These are phyloP conservation scores for Cairneyella variabilis DNA, from an alignment of 495 filamentous ascomycete species.

Conservation along the genomic window DNA sequence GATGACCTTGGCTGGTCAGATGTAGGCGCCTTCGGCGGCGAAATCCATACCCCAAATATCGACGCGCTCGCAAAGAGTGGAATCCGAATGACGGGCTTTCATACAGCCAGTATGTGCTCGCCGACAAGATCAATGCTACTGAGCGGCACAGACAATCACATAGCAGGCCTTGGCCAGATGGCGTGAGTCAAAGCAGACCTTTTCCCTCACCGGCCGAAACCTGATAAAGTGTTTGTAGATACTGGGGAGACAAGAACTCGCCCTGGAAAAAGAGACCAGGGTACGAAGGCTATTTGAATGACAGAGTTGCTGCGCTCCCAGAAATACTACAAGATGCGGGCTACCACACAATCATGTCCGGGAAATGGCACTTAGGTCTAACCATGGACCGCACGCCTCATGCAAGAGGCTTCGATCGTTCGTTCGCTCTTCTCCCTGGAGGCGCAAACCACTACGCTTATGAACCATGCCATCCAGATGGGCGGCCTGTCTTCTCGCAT, in stretches of 20 bases:
- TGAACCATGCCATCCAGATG: background rate
- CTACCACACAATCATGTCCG: constrained; percentile 59
- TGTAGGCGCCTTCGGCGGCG: constrained; percentile 56
- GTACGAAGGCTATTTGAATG: constrained; percentile 64
- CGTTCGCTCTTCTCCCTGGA: constrained; percentile 41
- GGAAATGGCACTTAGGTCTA: constrained; percentile 56
- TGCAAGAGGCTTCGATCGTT: constrained; percentile 41
- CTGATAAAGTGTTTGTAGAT: background rate
- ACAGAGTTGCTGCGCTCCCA: constrained; percentile 56
- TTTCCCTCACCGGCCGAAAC: background rate
- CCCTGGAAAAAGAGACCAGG: too few relatives aligned
- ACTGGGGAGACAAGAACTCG: too few relatives aligned
- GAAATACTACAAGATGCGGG: constrained; percentile 59
- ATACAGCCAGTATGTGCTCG: constrained; percentile 61
- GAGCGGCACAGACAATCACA: constrained; percentile 50
- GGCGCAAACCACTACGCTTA: constrained; percentile 51
- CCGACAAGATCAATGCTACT: constrained; percentile 60
- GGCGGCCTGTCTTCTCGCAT: background rate
- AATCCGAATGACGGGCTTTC: constrained; percentile 18
- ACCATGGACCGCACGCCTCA: constrained; percentile 36
- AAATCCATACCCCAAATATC: constrained; percentile 60
- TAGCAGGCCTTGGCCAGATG: constrained; percentile 44
- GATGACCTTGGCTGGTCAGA: constrained; percentile 64
- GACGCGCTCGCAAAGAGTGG: constrained; percentile 51
- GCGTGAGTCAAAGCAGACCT: constrained; percentile 29